Percentiles rank a stretch among this genome's conserved stretches.
phyloP scores from a whole-genome alignment of 2,329 filamentous ascomycete genomes.

The Fusarium nanum region DNA sequence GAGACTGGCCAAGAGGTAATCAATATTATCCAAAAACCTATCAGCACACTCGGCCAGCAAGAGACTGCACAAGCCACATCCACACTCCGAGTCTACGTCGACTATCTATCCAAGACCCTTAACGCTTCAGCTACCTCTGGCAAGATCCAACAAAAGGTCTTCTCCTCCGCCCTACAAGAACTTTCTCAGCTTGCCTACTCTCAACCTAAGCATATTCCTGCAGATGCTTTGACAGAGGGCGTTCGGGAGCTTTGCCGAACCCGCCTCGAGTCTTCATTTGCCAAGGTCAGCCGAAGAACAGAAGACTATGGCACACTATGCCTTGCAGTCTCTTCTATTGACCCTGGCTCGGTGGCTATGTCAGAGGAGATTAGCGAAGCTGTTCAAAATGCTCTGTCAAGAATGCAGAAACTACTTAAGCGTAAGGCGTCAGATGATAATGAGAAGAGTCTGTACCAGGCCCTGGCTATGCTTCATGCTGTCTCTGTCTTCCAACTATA shows the following conservation, averaged over 20 bases:
- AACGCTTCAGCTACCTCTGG: conserved; percentile 52
- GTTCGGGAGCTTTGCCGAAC: conserved; percentile 66
- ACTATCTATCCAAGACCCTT: conserved; percentile 66
- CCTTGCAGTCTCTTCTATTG: conserved; percentile 64
- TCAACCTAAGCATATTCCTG: conserved; percentile 55
- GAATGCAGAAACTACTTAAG: conserved; percentile 65
- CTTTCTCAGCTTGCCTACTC: conserved; percentile 68
- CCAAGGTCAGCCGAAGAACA: conserved; percentile 65
- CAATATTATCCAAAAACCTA: conserved; percentile 59
- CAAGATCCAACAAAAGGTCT: conserved; percentile 48
- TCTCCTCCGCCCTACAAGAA: conserved; percentile 60
- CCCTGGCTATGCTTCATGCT: conserved; percentile 83
- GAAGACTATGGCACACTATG: conserved; percentile 66
- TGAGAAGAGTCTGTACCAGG: conserved; percentile 62
- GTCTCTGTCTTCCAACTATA: conserved; percentile 90
- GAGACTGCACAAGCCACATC: conserved; percentile 47
- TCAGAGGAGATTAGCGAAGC: conserved; percentile 66
- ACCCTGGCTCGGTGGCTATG: conserved; percentile 64
- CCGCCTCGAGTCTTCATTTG: conserved; percentile 68
- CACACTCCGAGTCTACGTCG: conserved; percentile 62
- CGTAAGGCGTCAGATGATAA: conserved; percentile 50
- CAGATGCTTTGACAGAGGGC: conserved; percentile 62
- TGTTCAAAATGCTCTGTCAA: conserved; percentile 63
- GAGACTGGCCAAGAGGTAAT: conserved; percentile 67
- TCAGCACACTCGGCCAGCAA: conserved; percentile 47